Evolutionary conservation across 2,329 filamentous ascomycete species (phyloP), one percentile per base, ranked within the genome.

Genomic region (Fusarium torreyae): DNA sequence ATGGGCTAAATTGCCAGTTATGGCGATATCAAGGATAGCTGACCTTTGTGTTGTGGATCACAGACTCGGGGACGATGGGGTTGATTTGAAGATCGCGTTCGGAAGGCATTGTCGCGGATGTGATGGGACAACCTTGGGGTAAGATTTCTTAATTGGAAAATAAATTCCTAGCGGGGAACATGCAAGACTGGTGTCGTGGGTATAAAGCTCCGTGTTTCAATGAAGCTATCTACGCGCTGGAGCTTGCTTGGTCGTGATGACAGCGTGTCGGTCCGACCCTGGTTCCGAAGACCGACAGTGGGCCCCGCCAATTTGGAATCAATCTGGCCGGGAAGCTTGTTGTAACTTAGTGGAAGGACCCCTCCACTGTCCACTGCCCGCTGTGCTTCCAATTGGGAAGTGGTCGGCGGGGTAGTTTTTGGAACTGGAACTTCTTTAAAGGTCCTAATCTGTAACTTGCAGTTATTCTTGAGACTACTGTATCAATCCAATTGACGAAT

Each of bases 1-100:
- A 45, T 24, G 15, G 6, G 14, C 39, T 53, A 38, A 18, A 38
- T n/a, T 40, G 54, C 43, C 48, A n/a, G 22, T n/a, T 33, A 42
- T n/a, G 56, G 60, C 52, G 46, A 66, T 42, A 58, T 58, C 62
- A 38, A 68, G 33, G 55, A 56, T 57, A 62, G 61, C 65, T 75
- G 79, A 94, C 93, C 85, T 91, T 91, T 62, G 90, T 89, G 83
- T 97, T 97, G 85, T 95, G 92, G 75, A 92, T 82, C 46, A 96
- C 86, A 68, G 92, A 93, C 77, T 94, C 92, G 70, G 88, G 89
- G 74, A 95, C 93, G 57, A 95, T 88, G 28, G 93, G 93, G 63
- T 88, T 84, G 77, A 94, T 90, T 76, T 92, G 90, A 68, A 92
- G 84, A 72, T 94, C 90, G 59, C 87, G 87, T 84, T 96, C 93